Percentiles rank a stretch among this genome's conserved stretches.
phyloP scores from a whole-genome alignment of 169 alveolate genomes.

The Perkinsus marinus region DNA sequence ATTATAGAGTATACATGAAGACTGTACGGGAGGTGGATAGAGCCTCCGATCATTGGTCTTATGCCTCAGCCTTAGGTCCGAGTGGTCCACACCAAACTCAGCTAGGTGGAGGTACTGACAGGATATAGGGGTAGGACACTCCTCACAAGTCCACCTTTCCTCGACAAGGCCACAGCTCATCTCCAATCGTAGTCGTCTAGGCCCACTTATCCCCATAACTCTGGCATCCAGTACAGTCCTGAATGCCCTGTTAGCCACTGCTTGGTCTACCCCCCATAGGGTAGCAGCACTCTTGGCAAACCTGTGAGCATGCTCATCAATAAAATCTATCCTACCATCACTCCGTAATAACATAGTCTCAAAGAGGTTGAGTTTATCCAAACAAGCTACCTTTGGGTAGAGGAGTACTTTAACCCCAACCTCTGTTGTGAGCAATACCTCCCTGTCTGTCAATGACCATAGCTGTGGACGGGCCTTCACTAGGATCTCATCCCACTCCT shows the following conservation, averaged over 20 bases:
- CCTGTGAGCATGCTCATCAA: not conserved
- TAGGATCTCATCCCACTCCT: conserved; percentile 32
- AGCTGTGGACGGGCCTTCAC: conserved; percentile 12
- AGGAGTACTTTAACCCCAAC: not conserved
- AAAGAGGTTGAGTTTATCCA: not conserved
- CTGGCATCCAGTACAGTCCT: not conserved
- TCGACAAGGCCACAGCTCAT: not conserved
- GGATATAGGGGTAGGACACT: not conserved
- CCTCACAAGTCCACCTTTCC: not conserved
- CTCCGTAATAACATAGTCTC: not conserved
- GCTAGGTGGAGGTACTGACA: not conserved
- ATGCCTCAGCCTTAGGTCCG: not conserved
- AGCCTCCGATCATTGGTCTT: not conserved
- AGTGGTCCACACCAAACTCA: not conserved
- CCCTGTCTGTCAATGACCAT: not conserved
- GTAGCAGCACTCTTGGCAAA: not conserved
- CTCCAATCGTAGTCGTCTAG: not conserved
- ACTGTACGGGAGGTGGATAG: not conserved
- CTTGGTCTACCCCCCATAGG: not conserved
- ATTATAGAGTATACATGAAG: not conserved
- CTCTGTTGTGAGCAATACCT: not conserved
- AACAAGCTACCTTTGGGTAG: not conserved
- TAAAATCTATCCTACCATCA: not conserved
- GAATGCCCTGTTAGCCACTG: not conserved
- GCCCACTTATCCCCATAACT: not conserved